Base-by-base conservation (phyloP, 768 basidiomycete genomes). In the Ephemerocybe angulata region DNA sequence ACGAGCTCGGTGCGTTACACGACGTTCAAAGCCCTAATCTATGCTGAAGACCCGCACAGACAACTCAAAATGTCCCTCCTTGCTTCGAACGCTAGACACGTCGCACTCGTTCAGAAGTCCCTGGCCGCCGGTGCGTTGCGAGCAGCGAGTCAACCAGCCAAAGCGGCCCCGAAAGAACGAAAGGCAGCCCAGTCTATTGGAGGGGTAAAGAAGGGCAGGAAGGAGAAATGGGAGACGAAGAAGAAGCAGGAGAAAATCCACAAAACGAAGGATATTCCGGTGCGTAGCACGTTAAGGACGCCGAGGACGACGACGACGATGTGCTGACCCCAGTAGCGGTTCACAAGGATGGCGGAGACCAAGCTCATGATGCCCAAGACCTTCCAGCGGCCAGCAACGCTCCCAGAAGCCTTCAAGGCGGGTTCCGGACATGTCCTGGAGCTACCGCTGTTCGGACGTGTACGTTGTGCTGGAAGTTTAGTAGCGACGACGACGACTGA, bases 301-400 rank as follows among this genome's bases (percentile, higher is more conserved):
- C 22, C 19, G 4, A 3, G 25, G 13, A 3, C 25, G 22, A 48
- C 19, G 8, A 28, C 19, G 12, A 22, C 10, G 15, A 2, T 12
- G 19, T 22, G 15, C 19, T 11, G 1, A 15, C 11, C 11, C 13
- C 4, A 15, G 42, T 48, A 60, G 56, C 11, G 53, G 25, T 60
- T 60, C 31, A 60, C 60, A 19, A 43, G 47, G 19, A 41, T 58
- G 22, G 33, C 56, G 15, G 51, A 51, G 11, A 50, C 52, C 12
- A 52, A 53, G 13, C 47, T 60, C 2, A 50, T 30, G 29, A 30
- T 25, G 7, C 38, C 53, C 27, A 54, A 52, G 28, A 31, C 33
- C 10, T 40, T 37, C 12, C 21, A 25, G 15, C 21, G 38, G 21
- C 47, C 55, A 8, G 53, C 49, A 13, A 42, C 44, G 11, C 33